Percentiles rank a stretch among this genome's conserved stretches.
Evolutionary conservation across 176 grass and related monocot genomes (phyloP).

Genomic region (Cenchrus purpureus): DNA sequence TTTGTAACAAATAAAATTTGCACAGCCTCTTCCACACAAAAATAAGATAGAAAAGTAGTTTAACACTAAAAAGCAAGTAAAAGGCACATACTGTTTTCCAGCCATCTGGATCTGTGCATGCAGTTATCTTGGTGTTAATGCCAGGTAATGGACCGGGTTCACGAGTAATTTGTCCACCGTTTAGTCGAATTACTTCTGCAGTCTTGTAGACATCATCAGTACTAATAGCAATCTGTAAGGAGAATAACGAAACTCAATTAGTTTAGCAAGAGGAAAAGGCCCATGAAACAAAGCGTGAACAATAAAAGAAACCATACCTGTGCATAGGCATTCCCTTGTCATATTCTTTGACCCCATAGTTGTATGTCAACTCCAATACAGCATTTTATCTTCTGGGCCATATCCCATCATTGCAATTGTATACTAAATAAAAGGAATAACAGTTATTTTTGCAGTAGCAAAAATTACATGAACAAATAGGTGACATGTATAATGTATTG

Average conservation of each 20-base stretch:
- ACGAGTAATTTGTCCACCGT: constrained; percentile 77
- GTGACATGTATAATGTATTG: not conserved
- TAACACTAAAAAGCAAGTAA: constrained; percentile 29
- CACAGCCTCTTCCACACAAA: not conserved
- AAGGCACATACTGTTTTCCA: constrained; percentile 86
- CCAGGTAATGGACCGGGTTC: constrained; percentile 96
- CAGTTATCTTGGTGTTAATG: constrained; percentile 91
- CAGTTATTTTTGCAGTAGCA: not conserved
- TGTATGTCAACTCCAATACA: constrained; percentile 94
- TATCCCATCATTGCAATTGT: constrained; percentile 98
- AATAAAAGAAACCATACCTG: constrained; percentile 65
- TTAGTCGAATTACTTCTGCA: constrained; percentile 71
- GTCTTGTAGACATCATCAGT: constrained; percentile 99
- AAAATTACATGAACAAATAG: constrained; percentile 28
- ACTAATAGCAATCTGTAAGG: constrained; percentile 84
- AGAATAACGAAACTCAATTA: constrained; percentile 14
- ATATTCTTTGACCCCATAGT: constrained; percentile 90
- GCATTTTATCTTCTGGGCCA: constrained; percentile 95
- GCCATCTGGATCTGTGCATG: constrained; percentile 91
- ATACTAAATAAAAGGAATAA: constrained; percentile 55
- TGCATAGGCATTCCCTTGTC: constrained; percentile 91
- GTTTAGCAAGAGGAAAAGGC: constrained; percentile 5
- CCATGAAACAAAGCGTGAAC: not conserved
- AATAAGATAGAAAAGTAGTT: not conserved
- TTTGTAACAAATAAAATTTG: constrained; percentile 13